Percentiles rank a stretch among this genome's conserved stretches.
Conservation (phyloP, 805 yeast genomes). For the Metschnikowia peoriensis region DNA sequence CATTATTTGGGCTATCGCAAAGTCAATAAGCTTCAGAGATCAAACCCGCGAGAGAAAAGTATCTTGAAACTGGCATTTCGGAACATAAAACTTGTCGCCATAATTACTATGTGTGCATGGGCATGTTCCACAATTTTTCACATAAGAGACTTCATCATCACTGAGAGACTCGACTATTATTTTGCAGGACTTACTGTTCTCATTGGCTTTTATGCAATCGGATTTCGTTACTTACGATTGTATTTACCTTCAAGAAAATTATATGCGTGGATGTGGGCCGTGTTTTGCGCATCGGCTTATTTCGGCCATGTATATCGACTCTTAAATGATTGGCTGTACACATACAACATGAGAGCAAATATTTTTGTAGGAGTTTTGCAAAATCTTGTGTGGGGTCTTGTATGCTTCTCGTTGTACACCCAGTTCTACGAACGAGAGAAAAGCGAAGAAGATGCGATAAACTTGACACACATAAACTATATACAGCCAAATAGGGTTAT, state of each 20-base stretch:
- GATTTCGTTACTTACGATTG: slow-evolving; percentile 57
- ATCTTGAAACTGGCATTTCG: slow-evolving; percentile 4
- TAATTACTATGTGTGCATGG: slow-evolving; percentile 86
- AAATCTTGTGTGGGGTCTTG: slow-evolving; percentile 41
- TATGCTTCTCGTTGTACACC: slow-evolving; percentile 33
- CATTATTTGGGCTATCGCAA: slow-evolving; percentile 21
- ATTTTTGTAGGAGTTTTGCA: slow-evolving; percentile 76
- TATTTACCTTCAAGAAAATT: slow-evolving; percentile 36
- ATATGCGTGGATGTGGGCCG: slow-evolving; percentile 35
- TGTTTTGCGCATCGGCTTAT: slow-evolving; percentile 50
- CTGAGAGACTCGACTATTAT: slow-evolving; percentile 88
- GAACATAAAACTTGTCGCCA: slow-evolving; percentile 39
- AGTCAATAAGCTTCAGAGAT: slow-evolving; percentile 5
- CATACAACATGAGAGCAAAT: slow-evolving; percentile 92
- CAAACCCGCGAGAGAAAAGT: slow-evolving; percentile 1
- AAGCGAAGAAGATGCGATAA: slow-evolving; percentile 10
- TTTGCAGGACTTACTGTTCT: slow-evolving; percentile 90
- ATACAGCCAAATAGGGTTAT: slow-evolving; percentile 22
- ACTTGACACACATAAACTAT: slow-evolving; percentile 29
- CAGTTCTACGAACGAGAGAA: slow-evolving; percentile 29
- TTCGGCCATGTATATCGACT: slow-evolving; percentile 64
- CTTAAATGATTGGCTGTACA: slow-evolving; percentile 77
- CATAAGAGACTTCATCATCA: slow-evolving; percentile 70
- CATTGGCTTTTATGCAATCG: slow-evolving; percentile 70
- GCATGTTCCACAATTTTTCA: slow-evolving; percentile 81